Evolutionary conservation across 2,329 filamentous ascomycete species (phyloP).

Genomic region (Phaeosphaeriaceae sp.): DNA sequence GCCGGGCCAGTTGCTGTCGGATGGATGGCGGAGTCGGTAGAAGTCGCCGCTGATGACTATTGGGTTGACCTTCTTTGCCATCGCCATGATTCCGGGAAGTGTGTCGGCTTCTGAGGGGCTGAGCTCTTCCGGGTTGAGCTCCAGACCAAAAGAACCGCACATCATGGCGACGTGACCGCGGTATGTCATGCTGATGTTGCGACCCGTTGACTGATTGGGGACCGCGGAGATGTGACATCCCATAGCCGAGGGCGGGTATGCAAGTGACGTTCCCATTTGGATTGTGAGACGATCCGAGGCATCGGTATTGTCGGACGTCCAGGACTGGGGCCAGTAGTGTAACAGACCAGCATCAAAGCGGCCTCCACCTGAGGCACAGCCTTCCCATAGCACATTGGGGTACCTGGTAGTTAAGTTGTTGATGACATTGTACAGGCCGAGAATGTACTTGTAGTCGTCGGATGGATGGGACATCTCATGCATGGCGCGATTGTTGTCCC

Average conservation of each 20-base stretch:
- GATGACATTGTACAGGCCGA: conserved; percentile 69
- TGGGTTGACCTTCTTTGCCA: conserved; percentile 65
- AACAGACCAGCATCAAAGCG: conserved; percentile 70
- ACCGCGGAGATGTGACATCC: conserved; percentile 69
- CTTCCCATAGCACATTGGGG: conserved; percentile 70
- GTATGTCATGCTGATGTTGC: conserved; percentile 64
- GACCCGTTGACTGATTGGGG: conserved; percentile 64
- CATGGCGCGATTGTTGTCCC: conserved; percentile 72
- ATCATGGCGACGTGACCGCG: conserved; percentile 72
- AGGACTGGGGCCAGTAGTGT: conserved; percentile 70
- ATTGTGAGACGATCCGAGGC: conserved; percentile 67
- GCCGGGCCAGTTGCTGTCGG: conserved; percentile 68
- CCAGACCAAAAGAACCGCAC: conserved; percentile 71
- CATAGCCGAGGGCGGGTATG: conserved; percentile 69
- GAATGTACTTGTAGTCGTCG: conserved; percentile 65
- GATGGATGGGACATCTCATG: conserved; percentile 65
- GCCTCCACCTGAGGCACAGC: conserved; percentile 69
- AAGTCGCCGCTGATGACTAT: conserved; percentile 65
- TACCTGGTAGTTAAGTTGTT: conserved; percentile 65
- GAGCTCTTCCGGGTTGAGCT: conserved; percentile 65
- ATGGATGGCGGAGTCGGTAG: conserved; percentile 65
- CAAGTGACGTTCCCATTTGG: conserved; percentile 69
- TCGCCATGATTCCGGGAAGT: conserved; percentile 62
- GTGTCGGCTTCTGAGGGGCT: conserved; percentile 58
- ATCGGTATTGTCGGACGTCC: conserved; percentile 72